Evolutionary conservation across 208 protist genomes (phyloP), one percentile per base, ranked within the genome.

Genomic region (Leishmania amazonensis): DNA sequence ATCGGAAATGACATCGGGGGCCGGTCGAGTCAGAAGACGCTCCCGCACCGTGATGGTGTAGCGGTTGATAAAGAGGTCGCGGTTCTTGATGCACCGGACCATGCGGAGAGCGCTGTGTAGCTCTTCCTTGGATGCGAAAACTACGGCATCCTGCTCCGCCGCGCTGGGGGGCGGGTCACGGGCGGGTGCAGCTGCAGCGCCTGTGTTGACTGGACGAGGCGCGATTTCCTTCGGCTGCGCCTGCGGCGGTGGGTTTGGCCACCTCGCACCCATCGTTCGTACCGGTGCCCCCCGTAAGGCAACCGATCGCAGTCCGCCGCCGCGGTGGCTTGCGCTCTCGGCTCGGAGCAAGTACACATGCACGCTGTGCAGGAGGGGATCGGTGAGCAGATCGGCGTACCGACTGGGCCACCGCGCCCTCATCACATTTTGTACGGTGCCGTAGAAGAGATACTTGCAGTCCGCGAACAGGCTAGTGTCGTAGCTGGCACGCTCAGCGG

Each of bases 61-160:
- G 49, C 80, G 40, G 51, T 81, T 45, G 49, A 88, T 47, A 68
- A 94, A 88, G 54, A 62, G 40, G 62, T 89, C 87, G 35, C 53
- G 60, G 58, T 83, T 78, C 35, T 75, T 53, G 45, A 89, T 81
- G 81, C 83, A 83, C 31, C 76, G 54, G 51, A 85, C 81, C 40
- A 94, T 71, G 70, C 86, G 87, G 38, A 94, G 49, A 17, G 87
- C 81, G 24, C 83, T 76, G 68, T 81, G 67, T 2, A 94, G 40
- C 31, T 92, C 90, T 28, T 87, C 79, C 67, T 82, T 73, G 0
- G 80, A 75, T 7, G n/a, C 53, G 40, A 84, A 71, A 47, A 65
- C 54, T 8, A 87, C 72, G 15, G 75, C 8, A n/a, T 81, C 73
- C 19, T 51, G 84, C 62, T 68, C 72, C 38, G 75, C 76, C 15